Base-by-base conservation (phyloP, 257 asterid genomes). In the Apocynum venetum region DNA sequence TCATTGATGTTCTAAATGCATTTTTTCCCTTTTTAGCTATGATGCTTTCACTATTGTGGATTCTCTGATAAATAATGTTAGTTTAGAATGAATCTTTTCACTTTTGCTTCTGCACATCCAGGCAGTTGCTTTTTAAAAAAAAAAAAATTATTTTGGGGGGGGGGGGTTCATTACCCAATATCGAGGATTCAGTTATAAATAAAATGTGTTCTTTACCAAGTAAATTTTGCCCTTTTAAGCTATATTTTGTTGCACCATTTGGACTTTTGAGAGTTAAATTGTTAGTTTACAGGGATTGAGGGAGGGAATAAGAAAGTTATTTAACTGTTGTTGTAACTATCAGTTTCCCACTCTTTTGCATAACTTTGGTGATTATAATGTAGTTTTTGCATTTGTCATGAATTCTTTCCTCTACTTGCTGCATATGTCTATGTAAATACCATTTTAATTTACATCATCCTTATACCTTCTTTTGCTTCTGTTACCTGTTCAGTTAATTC, bases 401-500 rank as follows among this genome's bases (percentile, higher is more conserved):
- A 59, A 59, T 63, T 78, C 65, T 59, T 60, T 71, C 44, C 15
- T 8, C 57, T n/a, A 36, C 31, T 61, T 20, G 43, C 69, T 59
- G 36, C 66, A 61, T 60, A 20, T 72, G 73, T 67, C 51, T 8
- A 7, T 35, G 41, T 11, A 35, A 35, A 9, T 63, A 52, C 20
- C 57, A 1, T 52, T 12, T 52, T 12, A 12, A 13, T 13, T 52
- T 12, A 11, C 14, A 2, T 68, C 35, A 19, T 69, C 25, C 52
- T 43, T 69, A 46, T 8, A 2, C 4, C 43, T 55, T 71, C 38
- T 70, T 8, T 72, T 72, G 55, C 31, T 61, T 36, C 17, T 43
- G 36, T 19, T 80, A 74, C 66, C 57, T 69, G 70, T 66, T 11
- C 56, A 93, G 98, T 81, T 95, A 56, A 93, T 95, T 65, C 91